Evolutionary conservation across 192 early-diverging fungal species (phyloP).

Genomic region (Coemansia sp.): DNA sequence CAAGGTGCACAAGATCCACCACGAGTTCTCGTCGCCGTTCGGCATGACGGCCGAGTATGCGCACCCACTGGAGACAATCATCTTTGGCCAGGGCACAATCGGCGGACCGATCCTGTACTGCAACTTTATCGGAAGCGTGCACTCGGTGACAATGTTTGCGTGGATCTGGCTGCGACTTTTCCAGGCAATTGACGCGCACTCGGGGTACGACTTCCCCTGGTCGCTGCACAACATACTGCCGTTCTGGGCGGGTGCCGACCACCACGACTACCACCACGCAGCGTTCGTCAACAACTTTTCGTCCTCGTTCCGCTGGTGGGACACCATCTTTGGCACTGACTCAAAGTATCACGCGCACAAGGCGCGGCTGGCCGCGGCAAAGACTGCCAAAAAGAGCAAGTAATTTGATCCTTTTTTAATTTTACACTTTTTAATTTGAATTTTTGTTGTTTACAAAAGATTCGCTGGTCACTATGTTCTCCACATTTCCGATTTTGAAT

Average conservation of each 20-base stretch:
- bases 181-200: constrained; percentile 87
- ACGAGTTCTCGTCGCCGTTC: constrained; percentile 87
- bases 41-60: constrained; percentile 89
- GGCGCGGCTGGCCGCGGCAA: constrained; percentile 28
- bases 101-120: constrained; percentile 75
- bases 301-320: constrained; percentile 88
- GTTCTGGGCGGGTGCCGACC: constrained; percentile 89
- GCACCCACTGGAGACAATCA: constrained; percentile 78
- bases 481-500: too few species aligned
- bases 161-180: constrained; percentile 83
- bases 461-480: too few species aligned
- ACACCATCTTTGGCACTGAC: constrained; percentile 84
- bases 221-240: constrained; percentile 79
- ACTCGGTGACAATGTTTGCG: constrained; percentile 77
- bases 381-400: constrained; percentile 9
- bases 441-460: too few species aligned
- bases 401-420: not conserved
- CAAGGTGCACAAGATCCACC: constrained; percentile 91
- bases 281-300: constrained; percentile 78
- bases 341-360: constrained; percentile 65
- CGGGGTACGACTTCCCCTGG: constrained; percentile 96
- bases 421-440: too few species aligned
- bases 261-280: constrained; percentile 93
- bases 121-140: constrained; percentile 62
- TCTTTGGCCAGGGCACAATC: constrained; percentile 86